Evolutionary conservation across 2,329 filamentous ascomycete genomes (phyloP).

Genomic region (Sarocladium brachiariae): DNA sequence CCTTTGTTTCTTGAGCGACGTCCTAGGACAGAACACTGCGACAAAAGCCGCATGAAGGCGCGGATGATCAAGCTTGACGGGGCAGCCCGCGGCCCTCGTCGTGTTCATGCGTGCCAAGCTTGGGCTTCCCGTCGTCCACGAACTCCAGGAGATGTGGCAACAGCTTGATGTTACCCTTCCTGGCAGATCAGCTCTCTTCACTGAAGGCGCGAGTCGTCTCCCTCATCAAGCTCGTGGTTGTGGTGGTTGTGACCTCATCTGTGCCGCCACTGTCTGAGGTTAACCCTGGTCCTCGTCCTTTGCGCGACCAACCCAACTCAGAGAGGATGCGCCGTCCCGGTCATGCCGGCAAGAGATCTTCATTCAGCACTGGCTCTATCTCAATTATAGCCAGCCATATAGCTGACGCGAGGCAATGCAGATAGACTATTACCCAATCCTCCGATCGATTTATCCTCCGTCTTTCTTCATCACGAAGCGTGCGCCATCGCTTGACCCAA

Average conservation of each 20-base stretch:
- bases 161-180: too few relatives aligned
- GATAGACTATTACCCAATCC: not conserved
- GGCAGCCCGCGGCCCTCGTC: not conserved
- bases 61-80: not conserved
- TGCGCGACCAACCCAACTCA: not conserved
- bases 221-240: too few relatives aligned
- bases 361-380: not conserved
- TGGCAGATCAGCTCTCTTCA: too few relatives aligned
- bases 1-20: too few relatives aligned
- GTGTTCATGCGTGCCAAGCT: not conserved
- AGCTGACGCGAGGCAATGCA: not conserved
- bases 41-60: slow-evolving; percentile 1
- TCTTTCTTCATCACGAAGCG: not conserved
- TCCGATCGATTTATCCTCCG: not conserved
- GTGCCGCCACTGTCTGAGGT: not conserved
- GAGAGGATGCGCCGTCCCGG: not conserved
- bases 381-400: not conserved
- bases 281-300: not conserved
- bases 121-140: too few relatives aligned
- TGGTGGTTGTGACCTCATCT: not conserved
- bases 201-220: too few relatives aligned
- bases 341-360: not conserved
- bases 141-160: too few relatives aligned
- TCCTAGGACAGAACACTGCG: not conserved
- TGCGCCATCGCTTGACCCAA: not conserved